A percentile compares a stretch with the other conserved stretches of the same genome.
Evolutionary conservation across 371 early-diverging fungal species (phyloP).

Genomic region (Lichtheimia corymbifera): DNA sequence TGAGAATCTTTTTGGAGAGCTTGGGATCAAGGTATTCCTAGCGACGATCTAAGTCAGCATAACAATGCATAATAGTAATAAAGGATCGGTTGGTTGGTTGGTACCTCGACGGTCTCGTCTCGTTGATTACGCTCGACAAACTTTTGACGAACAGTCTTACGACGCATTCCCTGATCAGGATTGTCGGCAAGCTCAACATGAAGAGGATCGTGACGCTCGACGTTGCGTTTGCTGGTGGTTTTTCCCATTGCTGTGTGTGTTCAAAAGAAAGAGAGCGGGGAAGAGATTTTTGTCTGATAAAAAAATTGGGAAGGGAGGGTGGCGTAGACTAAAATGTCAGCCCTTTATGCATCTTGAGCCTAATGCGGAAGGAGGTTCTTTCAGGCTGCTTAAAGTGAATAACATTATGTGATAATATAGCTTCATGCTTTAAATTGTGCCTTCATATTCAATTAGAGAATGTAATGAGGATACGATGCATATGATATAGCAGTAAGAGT

Average conservation of each 20-base stretch:
- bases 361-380: too few relatives aligned
- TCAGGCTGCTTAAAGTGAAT: not conserved
- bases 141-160: constrained; percentile 62
- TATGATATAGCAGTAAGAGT: not conserved
- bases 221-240: not conserved
- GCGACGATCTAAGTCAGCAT: not conserved
- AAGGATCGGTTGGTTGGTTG: not conserved
- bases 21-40: constrained; percentile 86
- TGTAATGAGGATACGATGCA: not conserved
- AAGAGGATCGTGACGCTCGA: constrained; percentile 74
- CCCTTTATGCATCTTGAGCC: too few relatives aligned
- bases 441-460: not conserved
- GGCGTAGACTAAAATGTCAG: too few relatives aligned
- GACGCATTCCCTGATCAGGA: constrained; percentile 43
- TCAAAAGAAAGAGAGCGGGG: not conserved
- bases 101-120: constrained; percentile 49
- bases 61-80: not conserved
- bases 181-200: constrained; percentile 72
- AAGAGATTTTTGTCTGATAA: not conserved
- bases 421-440: too few relatives aligned
- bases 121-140: constrained; percentile 59
- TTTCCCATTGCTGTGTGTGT: not conserved
- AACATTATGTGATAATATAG: too few relatives aligned
- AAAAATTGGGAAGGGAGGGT: too few relatives aligned
- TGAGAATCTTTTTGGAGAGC: constrained; percentile 85